Percentiles rank a stretch among this genome's conserved stretches.
phyloP scores from a whole-genome alignment of 495 filamentous ascomycete genomes.

The Xylaria telfairii region DNA sequence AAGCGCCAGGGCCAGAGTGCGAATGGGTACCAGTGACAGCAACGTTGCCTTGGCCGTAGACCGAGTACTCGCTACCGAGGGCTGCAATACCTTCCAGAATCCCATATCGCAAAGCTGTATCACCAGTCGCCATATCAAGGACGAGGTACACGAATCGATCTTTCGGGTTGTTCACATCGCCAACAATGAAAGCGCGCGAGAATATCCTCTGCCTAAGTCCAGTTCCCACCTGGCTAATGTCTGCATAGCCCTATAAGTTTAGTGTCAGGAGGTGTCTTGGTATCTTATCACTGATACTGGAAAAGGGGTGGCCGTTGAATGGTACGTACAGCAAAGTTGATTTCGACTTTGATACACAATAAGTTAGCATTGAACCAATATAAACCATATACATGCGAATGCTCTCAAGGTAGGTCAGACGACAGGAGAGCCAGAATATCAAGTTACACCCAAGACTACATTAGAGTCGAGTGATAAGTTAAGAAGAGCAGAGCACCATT shows the following conservation, averaged over 20 bases:
- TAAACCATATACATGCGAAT: neutral
- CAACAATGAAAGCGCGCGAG: constrained; percentile 89
- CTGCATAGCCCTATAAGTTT: constrained; percentile 68
- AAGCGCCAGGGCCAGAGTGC: constrained; percentile 90
- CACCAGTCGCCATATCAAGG: constrained; percentile 81
- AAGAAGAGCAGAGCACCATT: constrained; percentile 56
- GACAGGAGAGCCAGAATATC: neutral
- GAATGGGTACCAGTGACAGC: constrained; percentile 92
- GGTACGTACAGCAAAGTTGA: constrained; percentile 58
- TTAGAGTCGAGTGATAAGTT: constrained; percentile 8
- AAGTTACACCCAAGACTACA: neutral
- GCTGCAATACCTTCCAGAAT: constrained; percentile 74
- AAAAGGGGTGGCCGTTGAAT: neutral
- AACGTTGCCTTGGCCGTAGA: constrained; percentile 79
- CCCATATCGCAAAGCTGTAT: constrained; percentile 87
- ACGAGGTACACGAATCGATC: constrained; percentile 89
- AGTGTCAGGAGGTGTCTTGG: neutral
- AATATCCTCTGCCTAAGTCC: constrained; percentile 86
- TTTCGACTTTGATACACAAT: constrained; percentile 64
- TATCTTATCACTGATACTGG: neutral
- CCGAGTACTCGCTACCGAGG: constrained; percentile 56
- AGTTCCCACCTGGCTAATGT: constrained; percentile 74
- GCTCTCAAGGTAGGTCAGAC: neutral
- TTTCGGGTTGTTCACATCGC: constrained; percentile 66
- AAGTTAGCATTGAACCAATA: constrained; percentile 15